A percentile compares a stretch with the other conserved stretches of the same genome.
Conservation (phyloP, 139 green algal genomes). For the Zygnema cylindricum region DNA sequence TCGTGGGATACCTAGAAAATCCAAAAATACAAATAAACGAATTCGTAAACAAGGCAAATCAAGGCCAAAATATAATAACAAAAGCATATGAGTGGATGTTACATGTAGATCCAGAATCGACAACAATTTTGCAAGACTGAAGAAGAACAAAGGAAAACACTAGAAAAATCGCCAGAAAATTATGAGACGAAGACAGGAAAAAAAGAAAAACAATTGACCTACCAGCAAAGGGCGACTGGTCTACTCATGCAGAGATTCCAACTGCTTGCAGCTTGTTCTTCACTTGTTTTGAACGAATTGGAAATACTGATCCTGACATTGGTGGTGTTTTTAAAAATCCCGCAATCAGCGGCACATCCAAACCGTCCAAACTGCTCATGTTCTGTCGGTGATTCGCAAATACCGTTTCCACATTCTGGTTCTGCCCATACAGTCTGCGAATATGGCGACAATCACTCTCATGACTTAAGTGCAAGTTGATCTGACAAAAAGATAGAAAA, state of each 20-base stretch:
- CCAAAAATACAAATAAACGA: too few relatives aligned
- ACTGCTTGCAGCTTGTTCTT: neutral
- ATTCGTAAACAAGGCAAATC: too few relatives aligned
- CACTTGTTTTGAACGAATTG: neutral
- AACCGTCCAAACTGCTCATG: slow-evolving; percentile 83
- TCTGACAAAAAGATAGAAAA: neutral
- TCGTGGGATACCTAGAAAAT: neutral
- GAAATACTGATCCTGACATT: slow-evolving; percentile 10
- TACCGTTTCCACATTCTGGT: slow-evolving; percentile 80
- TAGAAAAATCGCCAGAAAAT: neutral
- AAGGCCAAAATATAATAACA: too few relatives aligned
- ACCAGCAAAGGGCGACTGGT: slow-evolving; percentile 37
- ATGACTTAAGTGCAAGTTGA: neutral
- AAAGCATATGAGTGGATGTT: neutral
- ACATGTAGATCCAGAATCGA: neutral
- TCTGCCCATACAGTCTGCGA: slow-evolving; percentile 74
- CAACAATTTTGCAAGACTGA: neutral
- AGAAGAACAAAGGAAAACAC: neutral
- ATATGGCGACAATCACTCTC: neutral
- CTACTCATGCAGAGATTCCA: slow-evolving; percentile 50
- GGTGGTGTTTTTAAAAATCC: slow-evolving; percentile 43
- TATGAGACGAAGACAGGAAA: too few relatives aligned
- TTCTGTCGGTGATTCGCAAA: slow-evolving; percentile 82
- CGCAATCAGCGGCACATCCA: slow-evolving; percentile 84
- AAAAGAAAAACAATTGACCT: neutral